Conservation (phyloP, 2,329 filamentous ascomycete species). For the Phoma sp. region DNA sequence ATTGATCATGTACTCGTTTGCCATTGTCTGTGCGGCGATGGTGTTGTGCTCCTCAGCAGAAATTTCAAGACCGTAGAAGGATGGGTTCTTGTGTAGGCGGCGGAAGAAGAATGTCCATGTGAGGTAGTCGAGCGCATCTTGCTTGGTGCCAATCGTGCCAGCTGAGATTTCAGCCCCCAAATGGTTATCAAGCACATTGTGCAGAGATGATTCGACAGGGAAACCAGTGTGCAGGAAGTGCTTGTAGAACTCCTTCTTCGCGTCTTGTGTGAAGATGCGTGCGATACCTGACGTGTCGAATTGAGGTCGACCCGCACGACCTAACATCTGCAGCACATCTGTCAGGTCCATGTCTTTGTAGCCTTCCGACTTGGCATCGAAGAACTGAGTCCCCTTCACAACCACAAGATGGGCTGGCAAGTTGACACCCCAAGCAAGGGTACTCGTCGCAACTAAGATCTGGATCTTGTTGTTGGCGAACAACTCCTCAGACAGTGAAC, state of each 20-base stretch:
- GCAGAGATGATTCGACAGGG: conserved; percentile 93
- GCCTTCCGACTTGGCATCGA: conserved; percentile 95
- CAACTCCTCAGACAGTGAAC: conserved; percentile 88
- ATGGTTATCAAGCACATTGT: conserved; percentile 97
- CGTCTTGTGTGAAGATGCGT: conserved; percentile 94
- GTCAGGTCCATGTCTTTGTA: conserved; percentile 99
- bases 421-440: conserved; percentile 97
- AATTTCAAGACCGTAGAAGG: conserved; percentile 95
- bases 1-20: conserved; percentile 92
- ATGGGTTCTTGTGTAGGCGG: conserved; percentile 94
- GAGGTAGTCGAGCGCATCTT: conserved; percentile 95
- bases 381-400: conserved; percentile 97
- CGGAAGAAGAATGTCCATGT: conserved; percentile 99
- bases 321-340: conserved; percentile 97
- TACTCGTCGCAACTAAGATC: conserved; percentile 93
- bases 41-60: conserved; percentile 91
- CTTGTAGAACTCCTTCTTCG: conserved; percentile 99
- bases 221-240: conserved; percentile 98
- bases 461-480: conserved; percentile 99
- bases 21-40: conserved; percentile 80
- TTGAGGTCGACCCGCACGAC: conserved; percentile 91
- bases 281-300: conserved; percentile 97
- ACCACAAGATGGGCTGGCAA: conserved; percentile 95
- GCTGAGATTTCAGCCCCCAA: conserved; percentile 93
- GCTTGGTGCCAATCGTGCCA: conserved; percentile 89